Evolutionary conservation across 768 basidiomycete genomes (phyloP).

Genomic region (Chlorophyllum brunneum): DNA sequence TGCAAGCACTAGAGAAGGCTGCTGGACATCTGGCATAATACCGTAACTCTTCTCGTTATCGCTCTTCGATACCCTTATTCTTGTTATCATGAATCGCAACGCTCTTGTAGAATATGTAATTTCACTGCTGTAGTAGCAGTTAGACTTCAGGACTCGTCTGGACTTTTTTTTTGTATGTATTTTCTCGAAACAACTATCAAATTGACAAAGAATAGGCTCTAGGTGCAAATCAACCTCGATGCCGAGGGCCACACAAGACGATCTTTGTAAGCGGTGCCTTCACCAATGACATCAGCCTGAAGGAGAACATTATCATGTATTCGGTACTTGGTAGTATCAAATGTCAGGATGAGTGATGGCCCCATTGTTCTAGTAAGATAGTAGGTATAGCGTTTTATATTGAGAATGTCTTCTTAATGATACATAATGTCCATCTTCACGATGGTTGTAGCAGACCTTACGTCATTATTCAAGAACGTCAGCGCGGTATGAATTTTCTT

Average conservation of each 20-base stretch:
- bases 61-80: neutral
- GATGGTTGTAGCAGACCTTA: conserved; percentile 24
- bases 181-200: too few relatives aligned
- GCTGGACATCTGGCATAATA: conserved; percentile 10
- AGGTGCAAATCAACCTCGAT: conserved; percentile 25
- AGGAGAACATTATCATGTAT: conserved; percentile 24
- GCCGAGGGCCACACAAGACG: too few relatives aligned
- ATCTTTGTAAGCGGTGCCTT: conserved; percentile 16
- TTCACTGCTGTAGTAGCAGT: neutral
- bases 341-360: conserved; percentile 25
- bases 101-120: neutral
- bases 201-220: conserved; percentile 24
- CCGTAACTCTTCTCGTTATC: neutral
- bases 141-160: too few relatives aligned
- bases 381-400: neutral
- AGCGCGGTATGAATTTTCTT: too few relatives aligned
- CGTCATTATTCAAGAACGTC: too few relatives aligned
- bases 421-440: conserved; percentile 25
- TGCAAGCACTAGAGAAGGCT: conserved; percentile 55
- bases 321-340: too few relatives aligned
- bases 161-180: too few relatives aligned
- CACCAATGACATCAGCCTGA: conserved; percentile 21
- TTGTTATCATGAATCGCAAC: neutral
- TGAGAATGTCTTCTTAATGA: neutral
- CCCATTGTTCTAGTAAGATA: conserved; percentile 17